Conservation (phyloP, 1,284 basidiomycete genomes). For the Phylloporus sp. region DNA sequence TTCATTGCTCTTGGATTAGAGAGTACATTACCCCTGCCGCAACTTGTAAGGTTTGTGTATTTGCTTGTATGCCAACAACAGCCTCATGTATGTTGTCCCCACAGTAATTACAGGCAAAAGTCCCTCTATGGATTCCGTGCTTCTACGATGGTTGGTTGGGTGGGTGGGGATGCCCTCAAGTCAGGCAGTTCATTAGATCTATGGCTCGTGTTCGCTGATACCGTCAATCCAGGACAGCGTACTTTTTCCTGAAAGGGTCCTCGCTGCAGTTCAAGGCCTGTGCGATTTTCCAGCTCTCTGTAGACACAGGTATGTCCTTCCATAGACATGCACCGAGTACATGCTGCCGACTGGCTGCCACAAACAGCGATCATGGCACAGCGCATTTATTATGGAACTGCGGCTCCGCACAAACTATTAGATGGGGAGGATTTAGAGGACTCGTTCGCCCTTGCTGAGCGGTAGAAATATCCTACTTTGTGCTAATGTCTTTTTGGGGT, state of each 20-base stretch:
- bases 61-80: conserved; percentile 25
- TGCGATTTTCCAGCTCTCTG: conserved; percentile 80
- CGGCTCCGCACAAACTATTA: conserved; percentile 58
- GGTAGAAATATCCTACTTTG: conserved; percentile 43
- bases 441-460: conserved; percentile 68
- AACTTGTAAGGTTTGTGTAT: conserved; percentile 69
- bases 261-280: conserved; percentile 83
- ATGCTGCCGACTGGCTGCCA: conserved; percentile 21
- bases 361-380: conserved; percentile 69
- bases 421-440: conserved; percentile 78
- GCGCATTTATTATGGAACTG: conserved; percentile 73
- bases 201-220: conserved; percentile 19
- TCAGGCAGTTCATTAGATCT: conserved; percentile 44
- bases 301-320: conserved; percentile 70
- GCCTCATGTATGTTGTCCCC: conserved; percentile 23
- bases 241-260: conserved; percentile 77
- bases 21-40: conserved; percentile 84
- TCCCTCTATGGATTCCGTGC: conserved; percentile 85
- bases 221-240: conserved; percentile 62
- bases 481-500: background rate
- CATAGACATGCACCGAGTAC: conserved; percentile 19
- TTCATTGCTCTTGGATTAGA: conserved; percentile 83
- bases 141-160: conserved; percentile 84
- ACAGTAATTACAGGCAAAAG: conserved; percentile 76
- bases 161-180: conserved; percentile 86